phyloP scores from a whole-genome alignment of 1,284 basidiomycete species.

The Rhodotorula sp. region DNA sequence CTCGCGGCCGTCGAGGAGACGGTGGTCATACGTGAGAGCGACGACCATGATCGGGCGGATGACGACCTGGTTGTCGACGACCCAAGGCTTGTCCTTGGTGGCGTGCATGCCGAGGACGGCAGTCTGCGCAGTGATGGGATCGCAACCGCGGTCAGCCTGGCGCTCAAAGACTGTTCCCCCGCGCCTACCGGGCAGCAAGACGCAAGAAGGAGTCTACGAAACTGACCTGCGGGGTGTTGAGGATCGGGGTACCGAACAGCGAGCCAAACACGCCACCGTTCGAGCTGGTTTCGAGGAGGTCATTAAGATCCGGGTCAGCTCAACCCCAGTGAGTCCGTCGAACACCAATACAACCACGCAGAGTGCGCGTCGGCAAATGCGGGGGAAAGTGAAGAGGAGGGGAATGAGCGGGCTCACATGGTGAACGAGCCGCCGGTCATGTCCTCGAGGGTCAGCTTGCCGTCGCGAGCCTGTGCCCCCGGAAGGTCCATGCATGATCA shows the following conservation, averaged over 20 bases:
- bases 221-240: constrained; percentile 82
- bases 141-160: background rate
- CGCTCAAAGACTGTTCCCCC: too few relatives aligned
- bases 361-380: too few relatives aligned
- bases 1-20: constrained; percentile 92
- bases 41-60: constrained; percentile 94
- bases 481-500: background rate
- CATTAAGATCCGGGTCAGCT: background rate
- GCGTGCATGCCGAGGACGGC: constrained; percentile 77
- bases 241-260: constrained; percentile 86
- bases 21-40: constrained; percentile 67
- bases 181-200: too few relatives aligned
- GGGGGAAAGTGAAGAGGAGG: background rate
- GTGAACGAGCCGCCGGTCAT: constrained; percentile 94
- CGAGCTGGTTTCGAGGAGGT: constrained; percentile 59
- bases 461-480: constrained; percentile 76
- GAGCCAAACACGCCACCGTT: constrained; percentile 99
- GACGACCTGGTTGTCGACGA: constrained; percentile 82
- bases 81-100: constrained; percentile 91
- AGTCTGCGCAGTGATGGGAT: background rate
- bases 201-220: constrained; percentile 56
- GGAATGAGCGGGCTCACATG: constrained; percentile 62
- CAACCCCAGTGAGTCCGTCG: background rate
- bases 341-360: background rate
- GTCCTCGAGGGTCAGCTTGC: constrained; percentile 84